Percentiles rank a stretch among this genome's conserved stretches.
These are phyloP conservation scores for Penicillium ochrochloron DNA, from an alignment of 495 filamentous ascomycete species.

Conservation along the genomic window DNA sequence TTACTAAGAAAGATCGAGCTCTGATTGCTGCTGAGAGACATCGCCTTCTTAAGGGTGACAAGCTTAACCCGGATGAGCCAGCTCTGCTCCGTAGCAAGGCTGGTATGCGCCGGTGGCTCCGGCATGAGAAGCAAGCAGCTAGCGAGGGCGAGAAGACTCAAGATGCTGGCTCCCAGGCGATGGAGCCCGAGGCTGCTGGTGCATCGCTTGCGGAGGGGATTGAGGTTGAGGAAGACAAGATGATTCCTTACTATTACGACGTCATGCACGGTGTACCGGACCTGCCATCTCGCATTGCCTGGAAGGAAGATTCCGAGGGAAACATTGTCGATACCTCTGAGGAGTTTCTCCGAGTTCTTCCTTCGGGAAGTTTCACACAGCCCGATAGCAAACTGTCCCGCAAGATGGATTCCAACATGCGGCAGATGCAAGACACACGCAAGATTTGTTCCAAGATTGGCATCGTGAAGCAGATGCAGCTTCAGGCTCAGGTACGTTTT, in stretches of 20 bases:
- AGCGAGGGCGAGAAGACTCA: slow-evolving; percentile 56
- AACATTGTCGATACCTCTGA: slow-evolving; percentile 84
- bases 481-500: slow-evolving; percentile 83
- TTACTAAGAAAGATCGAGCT: slow-evolving; percentile 96
- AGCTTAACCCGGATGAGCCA: slow-evolving; percentile 83
- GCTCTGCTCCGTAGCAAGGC: slow-evolving; percentile 78
- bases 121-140: slow-evolving; percentile 67
- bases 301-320: slow-evolving; percentile 85
- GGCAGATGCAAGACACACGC: slow-evolving; percentile 94
- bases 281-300: slow-evolving; percentile 71
- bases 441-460: slow-evolving; percentile 95
- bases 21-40: slow-evolving; percentile 76
- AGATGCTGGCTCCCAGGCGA: slow-evolving; percentile 51
- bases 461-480: slow-evolving; percentile 99
- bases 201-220: slow-evolving; percentile 92
- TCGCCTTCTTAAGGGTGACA: slow-evolving; percentile 81
- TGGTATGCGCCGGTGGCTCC: slow-evolving; percentile 81
- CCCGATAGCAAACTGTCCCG: slow-evolving; percentile 75
- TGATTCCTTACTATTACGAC: slow-evolving; percentile 93
- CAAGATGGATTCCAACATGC: slow-evolving; percentile 87
- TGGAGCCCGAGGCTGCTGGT: slow-evolving; percentile 50
- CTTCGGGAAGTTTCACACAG: slow-evolving; percentile 75
- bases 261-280: slow-evolving; percentile 85
- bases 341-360: slow-evolving; percentile 76
- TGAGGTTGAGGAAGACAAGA: slow-evolving; percentile 77